phyloP scores from a whole-genome alignment of 1,139 yeast species.

The Yamadazyma sp. region DNA sequence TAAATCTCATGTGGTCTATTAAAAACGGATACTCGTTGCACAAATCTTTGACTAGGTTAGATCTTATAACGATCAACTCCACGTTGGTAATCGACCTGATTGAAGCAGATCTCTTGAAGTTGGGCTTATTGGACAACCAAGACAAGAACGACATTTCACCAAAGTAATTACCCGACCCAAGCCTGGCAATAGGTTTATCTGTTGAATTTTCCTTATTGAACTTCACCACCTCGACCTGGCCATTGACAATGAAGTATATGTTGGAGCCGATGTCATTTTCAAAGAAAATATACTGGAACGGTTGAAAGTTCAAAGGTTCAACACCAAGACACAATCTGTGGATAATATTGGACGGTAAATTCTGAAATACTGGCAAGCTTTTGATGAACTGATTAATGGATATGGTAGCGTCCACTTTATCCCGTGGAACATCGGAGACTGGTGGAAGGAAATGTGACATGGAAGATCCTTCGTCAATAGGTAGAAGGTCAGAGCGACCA shows the following conservation, averaged over 20 bases:
- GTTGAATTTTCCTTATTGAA: constrained; percentile 20
- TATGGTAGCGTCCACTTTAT: constrained; percentile 44
- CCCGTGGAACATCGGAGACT: constrained; percentile 6
- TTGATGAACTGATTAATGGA: constrained; percentile 58
- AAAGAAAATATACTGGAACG: constrained; percentile 60
- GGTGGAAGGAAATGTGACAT: constrained; percentile 6
- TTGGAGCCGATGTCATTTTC: constrained; percentile 63
- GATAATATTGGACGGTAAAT: constrained; percentile 55
- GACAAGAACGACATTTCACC: constrained; percentile 75
- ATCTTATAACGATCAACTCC: constrained; percentile 59
- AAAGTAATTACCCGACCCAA: constrained; percentile 64
- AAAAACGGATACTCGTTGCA: constrained; percentile 60
- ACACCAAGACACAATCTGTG: constrained; percentile 65
- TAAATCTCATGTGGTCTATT: constrained; percentile 56
- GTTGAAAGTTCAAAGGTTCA: constrained; percentile 52
- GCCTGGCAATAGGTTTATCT: constrained; percentile 47
- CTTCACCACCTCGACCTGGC: constrained; percentile 70
- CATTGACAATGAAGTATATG: constrained; percentile 64
- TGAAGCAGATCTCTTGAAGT: constrained; percentile 53
- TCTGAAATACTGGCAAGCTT: constrained; percentile 57
- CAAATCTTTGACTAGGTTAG: constrained; percentile 50
- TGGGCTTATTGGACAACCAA: constrained; percentile 36
- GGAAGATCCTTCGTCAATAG: neutral
- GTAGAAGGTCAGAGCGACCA: neutral
- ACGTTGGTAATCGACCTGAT: constrained; percentile 61